A percentile compares a stretch with the other conserved stretches of the same genome.
phyloP scores from a whole-genome alignment of 2,329 filamentous ascomycete species.

The Dissoconium aciculare region DNA sequence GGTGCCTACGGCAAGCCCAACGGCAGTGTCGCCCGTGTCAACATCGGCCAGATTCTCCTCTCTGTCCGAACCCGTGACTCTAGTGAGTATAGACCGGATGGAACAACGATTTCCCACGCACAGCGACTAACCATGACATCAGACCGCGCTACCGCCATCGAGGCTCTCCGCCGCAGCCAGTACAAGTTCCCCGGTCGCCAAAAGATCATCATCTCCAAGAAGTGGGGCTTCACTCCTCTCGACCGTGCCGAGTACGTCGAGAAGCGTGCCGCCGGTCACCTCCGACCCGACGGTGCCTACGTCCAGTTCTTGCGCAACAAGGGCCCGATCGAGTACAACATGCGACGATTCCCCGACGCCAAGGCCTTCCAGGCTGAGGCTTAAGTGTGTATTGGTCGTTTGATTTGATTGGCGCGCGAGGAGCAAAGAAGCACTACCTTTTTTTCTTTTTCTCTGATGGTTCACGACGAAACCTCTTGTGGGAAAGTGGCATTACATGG shows the following conservation, averaged over 20 bases:
- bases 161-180: constrained; percentile 97
- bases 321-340: constrained; percentile 71
- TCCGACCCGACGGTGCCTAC: constrained; percentile 97
- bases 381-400: constrained; percentile 10
- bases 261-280: constrained; percentile 81
- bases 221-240: constrained; percentile 99
- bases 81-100: constrained; percentile 42
- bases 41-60: constrained; percentile 99
- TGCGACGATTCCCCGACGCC: constrained; percentile 74
- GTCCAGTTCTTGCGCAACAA: constrained; percentile 98
- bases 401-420: too few species aligned
- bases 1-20: constrained; percentile 99
- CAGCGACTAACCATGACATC: constrained; percentile 10
- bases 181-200: constrained; percentile 99
- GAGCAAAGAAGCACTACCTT: too few species aligned
- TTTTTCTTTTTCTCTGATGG: too few species aligned
- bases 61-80: constrained; percentile 92
- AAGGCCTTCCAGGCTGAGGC: constrained; percentile 49
- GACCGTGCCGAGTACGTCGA: constrained; percentile 94
- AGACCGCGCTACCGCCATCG: constrained; percentile 85
- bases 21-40: constrained; percentile 97
- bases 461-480: too few species aligned
- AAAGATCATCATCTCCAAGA: constrained; percentile 99
- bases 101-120: constrained; percentile 1
- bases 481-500: neutral